A percentile compares a stretch with the other conserved stretches of the same genome.
These are phyloP conservation scores for Chytriomyces sp. DNA, from an alignment of 192 early-diverging fungal genomes.

Conservation along the genomic window DNA sequence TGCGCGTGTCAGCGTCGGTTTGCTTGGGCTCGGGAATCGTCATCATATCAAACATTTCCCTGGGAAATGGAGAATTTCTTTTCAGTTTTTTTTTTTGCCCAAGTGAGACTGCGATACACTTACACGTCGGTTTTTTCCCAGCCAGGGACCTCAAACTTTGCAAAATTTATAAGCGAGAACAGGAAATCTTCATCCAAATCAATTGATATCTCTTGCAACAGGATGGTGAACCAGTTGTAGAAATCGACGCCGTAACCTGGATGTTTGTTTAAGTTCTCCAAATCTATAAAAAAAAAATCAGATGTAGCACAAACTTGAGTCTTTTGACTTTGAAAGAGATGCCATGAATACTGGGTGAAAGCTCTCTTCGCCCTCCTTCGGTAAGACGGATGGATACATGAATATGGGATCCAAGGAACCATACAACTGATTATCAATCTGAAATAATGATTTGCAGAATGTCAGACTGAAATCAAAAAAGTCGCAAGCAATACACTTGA, in stretches of 20 bases:
- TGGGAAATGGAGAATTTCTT: constrained; percentile 9
- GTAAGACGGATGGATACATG: constrained; percentile 89
- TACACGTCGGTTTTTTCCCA: constrained; percentile 57
- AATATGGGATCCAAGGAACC: constrained; percentile 88
- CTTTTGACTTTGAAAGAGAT: constrained; percentile 83
- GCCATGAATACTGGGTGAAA: constrained; percentile 64
- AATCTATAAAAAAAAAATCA: neutral
- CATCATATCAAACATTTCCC: constrained; percentile 46
- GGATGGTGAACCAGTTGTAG: constrained; percentile 89
- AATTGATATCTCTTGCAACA: constrained; percentile 92
- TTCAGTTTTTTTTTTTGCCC: neutral
- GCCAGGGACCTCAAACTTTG: constrained; percentile 74
- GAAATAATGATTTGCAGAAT: constrained; percentile 26
- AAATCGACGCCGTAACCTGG: constrained; percentile 92
- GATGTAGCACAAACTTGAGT: constrained; percentile 64
- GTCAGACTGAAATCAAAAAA: constrained; percentile 32
- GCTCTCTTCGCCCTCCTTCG: constrained; percentile 74
- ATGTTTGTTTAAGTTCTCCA: neutral
- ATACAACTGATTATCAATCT: constrained; percentile 96
- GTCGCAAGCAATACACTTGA: constrained; percentile 4
- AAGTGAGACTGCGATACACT: neutral
- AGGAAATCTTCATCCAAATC: constrained; percentile 95
- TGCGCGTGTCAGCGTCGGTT: constrained; percentile 68
- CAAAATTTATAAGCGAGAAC: constrained; percentile 82
- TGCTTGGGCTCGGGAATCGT: constrained; percentile 76